Percentiles rank a stretch among this genome's conserved stretches.
These are phyloP conservation scores for Trypanosoma platydactyli DNA, from an alignment of 208 protist genomes.

Conservation along the genomic window DNA sequence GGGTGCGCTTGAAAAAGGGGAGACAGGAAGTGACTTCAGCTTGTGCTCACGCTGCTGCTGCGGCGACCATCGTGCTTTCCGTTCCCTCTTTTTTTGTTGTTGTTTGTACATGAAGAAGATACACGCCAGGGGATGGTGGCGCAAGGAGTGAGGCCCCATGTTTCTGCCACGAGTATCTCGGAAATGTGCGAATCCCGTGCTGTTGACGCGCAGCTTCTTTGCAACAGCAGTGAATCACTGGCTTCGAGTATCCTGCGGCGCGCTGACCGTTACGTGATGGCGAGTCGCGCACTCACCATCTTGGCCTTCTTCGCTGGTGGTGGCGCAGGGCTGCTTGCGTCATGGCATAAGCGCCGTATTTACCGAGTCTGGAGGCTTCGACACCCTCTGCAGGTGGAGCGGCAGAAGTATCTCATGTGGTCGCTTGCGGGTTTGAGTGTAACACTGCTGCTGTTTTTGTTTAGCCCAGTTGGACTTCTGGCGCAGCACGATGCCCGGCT, in stretches of 20 bases:
- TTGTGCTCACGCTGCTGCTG: too few relatives aligned
- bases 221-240: slow-evolving; percentile 40
- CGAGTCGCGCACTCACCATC: slow-evolving; percentile 23
- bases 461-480: slow-evolving; percentile 44
- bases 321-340: slow-evolving; percentile 26
- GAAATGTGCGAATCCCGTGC: slow-evolving; percentile 22
- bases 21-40: too few relatives aligned
- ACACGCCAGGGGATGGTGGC: too few relatives aligned
- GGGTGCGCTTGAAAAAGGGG: too few relatives aligned
- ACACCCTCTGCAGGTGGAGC: slow-evolving; percentile 29
- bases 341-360: slow-evolving; percentile 47
- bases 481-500: slow-evolving; percentile 26
- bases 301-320: slow-evolving; percentile 19
- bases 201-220: slow-evolving; percentile 53
- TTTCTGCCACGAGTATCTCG: background rate
- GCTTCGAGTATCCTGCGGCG: slow-evolving; percentile 25
- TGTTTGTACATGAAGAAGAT: too few relatives aligned
- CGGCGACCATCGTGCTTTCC: too few relatives aligned
- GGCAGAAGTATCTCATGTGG: slow-evolving; percentile 23
- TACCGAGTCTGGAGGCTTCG: slow-evolving; percentile 61
- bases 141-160: background rate
- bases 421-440: slow-evolving; percentile 17
- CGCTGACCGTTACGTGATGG: slow-evolving; percentile 19
- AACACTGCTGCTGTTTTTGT: slow-evolving; percentile 32
- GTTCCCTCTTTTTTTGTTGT: too few relatives aligned